Evolutionary conservation across 192 early-diverging fungal species (phyloP).

Genomic region (Funneliformis geosporum): DNA sequence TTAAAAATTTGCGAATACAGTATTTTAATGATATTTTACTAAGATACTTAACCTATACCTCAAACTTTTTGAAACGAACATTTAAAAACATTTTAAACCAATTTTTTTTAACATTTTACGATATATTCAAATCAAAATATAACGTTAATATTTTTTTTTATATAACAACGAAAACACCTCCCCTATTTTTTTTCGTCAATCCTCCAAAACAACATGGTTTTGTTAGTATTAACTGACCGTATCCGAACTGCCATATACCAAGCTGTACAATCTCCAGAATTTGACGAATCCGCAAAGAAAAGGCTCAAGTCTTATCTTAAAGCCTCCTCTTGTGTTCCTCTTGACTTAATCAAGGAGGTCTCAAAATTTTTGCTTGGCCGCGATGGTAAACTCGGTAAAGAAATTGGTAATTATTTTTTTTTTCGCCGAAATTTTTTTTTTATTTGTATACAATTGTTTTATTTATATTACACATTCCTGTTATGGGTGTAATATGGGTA

Average conservation of each 20-base stretch:
- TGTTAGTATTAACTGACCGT: constrained; percentile 36
- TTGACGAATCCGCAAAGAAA: constrained; percentile 32
- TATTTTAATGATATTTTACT: too few relatives aligned
- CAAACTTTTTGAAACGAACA: too few relatives aligned
- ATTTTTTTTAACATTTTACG: too few relatives aligned
- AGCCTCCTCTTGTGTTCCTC: constrained; percentile 19
- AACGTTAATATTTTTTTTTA: background rate
- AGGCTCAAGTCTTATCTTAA: constrained; percentile 30
- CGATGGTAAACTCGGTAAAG: constrained; percentile 34
- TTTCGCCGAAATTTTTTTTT: background rate
- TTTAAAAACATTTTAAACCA: too few relatives aligned
- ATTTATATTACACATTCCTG: too few relatives aligned
- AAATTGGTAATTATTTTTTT: constrained; percentile 30
- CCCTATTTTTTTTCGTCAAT: background rate
- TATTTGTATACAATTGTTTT: too few relatives aligned
- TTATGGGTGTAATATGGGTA: too few relatives aligned
- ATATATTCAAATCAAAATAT: background rate
- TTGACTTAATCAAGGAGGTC: constrained; percentile 35
- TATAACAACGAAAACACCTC: background rate
- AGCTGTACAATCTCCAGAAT: constrained; percentile 33
- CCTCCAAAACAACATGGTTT: constrained; percentile 19
- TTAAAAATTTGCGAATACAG: too few relatives aligned
- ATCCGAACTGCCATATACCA: constrained; percentile 28
- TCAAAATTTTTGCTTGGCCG: constrained; percentile 31
- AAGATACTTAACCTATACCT: too few relatives aligned